phyloP scores from a whole-genome alignment of 2,329 filamentous ascomycete genomes.

The Xylaria sp. region DNA sequence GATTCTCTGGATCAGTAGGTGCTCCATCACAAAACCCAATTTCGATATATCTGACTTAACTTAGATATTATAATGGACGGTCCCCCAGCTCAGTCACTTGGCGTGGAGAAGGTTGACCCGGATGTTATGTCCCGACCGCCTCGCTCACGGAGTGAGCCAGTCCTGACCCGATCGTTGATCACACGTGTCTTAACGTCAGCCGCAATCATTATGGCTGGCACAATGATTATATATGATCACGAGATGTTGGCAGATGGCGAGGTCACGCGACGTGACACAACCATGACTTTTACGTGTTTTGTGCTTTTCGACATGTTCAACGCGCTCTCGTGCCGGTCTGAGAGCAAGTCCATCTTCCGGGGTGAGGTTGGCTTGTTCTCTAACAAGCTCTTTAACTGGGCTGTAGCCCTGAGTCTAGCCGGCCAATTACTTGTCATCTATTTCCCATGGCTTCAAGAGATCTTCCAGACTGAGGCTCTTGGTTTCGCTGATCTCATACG shows the following conservation, averaged over 20 bases:
- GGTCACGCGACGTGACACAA: constrained; percentile 93
- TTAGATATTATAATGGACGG: constrained; percentile 99
- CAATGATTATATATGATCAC: constrained; percentile 87
- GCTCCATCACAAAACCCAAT: neutral
- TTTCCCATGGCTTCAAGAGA: constrained; percentile 89
- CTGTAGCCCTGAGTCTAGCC: constrained; percentile 83
- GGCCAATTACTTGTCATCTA: constrained; percentile 95
- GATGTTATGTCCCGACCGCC: constrained; percentile 94
- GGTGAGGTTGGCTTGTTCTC: constrained; percentile 86
- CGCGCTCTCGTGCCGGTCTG: constrained; percentile 90
- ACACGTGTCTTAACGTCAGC: constrained; percentile 88
- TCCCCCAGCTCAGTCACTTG: constrained; percentile 94
- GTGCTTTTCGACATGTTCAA: constrained; percentile 99
- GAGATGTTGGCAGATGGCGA: constrained; percentile 88
- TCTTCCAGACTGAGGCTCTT: constrained; percentile 95
- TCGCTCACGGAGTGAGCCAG: constrained; percentile 83
- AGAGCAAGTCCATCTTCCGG: constrained; percentile 86
- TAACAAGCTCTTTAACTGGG: constrained; percentile 97
- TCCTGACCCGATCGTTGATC: constrained; percentile 86
- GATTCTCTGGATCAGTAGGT: constrained; percentile 98
- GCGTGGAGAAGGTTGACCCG: constrained; percentile 93
- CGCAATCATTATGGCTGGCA: constrained; percentile 90
- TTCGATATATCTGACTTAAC: constrained; percentile 39
- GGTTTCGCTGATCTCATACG: constrained; percentile 77
- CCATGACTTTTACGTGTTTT: constrained; percentile 99